Conservation (phyloP, 179 eudicot genomes). For the Sideroxylon spinosum region DNA sequence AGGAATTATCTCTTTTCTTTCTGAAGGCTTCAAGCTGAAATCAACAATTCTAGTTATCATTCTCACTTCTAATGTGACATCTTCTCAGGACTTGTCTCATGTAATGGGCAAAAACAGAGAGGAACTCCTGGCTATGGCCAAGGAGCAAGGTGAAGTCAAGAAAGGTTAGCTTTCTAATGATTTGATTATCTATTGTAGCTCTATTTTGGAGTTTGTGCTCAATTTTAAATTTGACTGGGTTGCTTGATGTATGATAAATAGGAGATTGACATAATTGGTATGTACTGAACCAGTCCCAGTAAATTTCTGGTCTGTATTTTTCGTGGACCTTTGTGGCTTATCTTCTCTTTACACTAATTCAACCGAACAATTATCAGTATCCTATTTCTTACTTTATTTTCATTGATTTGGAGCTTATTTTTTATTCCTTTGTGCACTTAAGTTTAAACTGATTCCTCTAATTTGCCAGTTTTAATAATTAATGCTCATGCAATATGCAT, state of each 20-base stretch:
- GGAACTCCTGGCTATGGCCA: slow-evolving; percentile 95
- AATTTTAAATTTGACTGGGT: slow-evolving; percentile 7
- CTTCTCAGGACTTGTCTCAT: slow-evolving; percentile 79
- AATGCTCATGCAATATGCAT: background rate
- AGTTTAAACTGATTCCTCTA: background rate
- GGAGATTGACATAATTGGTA: background rate
- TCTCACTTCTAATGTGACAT: slow-evolving; percentile 9
- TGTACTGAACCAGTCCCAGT: background rate
- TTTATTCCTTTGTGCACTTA: background rate
- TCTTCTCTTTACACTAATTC: background rate
- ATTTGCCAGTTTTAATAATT: background rate
- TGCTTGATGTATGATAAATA: background rate
- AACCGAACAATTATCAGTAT: background rate
- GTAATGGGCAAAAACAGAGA: slow-evolving; percentile 90
- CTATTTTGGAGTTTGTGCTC: background rate
- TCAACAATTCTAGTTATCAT: background rate
- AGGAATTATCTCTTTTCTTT: background rate
- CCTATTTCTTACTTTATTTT: slow-evolving; percentile 6
- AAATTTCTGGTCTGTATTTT: background rate
- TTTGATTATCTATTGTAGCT: slow-evolving; percentile 10
- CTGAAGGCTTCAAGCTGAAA: background rate
- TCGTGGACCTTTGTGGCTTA: background rate
- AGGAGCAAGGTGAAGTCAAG: slow-evolving; percentile 56
- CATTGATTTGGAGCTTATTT: background rate
- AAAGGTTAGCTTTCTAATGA: slow-evolving; percentile 46